Evolutionary conservation across 305 asterid genomes (phyloP).

Genomic region (Lippia alba): DNA sequence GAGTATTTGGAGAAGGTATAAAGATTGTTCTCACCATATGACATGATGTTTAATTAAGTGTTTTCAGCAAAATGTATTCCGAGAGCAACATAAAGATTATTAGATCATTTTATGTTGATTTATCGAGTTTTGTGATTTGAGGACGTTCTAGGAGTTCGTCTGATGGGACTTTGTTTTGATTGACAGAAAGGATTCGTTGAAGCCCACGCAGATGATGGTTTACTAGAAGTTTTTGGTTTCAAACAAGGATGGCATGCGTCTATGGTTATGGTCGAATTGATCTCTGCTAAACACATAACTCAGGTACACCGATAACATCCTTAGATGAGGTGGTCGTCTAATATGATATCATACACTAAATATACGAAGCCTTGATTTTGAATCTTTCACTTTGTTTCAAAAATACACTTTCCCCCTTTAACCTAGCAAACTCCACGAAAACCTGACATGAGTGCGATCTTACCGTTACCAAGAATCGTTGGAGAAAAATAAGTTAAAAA

Average conservation of each 20-base stretch:
- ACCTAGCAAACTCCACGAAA: no score
- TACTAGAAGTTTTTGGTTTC: constrained; percentile 81
- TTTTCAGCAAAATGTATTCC: background rate
- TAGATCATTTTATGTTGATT: background rate
- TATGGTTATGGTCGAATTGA: constrained; percentile 93
- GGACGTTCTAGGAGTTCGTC: background rate
- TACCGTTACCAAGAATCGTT: no score
- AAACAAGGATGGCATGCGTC: constrained; percentile 99
- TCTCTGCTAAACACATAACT: constrained; percentile 91
- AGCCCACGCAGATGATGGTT: constrained; percentile 91
- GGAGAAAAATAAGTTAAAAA: no score
- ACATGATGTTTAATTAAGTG: background rate
- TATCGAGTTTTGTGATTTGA: background rate
- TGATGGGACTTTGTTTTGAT: constrained; percentile 20
- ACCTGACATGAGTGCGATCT: no score
- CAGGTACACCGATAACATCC: constrained; percentile 59
- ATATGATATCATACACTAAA: no score
- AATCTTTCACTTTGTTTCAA: no score
- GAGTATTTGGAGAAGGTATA: constrained; percentile 91
- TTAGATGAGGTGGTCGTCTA: no score
- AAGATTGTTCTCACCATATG: constrained; percentile 11
- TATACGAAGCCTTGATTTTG: no score
- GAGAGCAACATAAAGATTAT: background rate
- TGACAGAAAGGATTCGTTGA: constrained; percentile 87
- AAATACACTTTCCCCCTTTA: no score